Percentiles rank a stretch among this genome's conserved stretches.
These are phyloP conservation scores for Isoetes taiwanensis DNA, from an alignment of 75 land plant species.

Conservation along the genomic window DNA sequence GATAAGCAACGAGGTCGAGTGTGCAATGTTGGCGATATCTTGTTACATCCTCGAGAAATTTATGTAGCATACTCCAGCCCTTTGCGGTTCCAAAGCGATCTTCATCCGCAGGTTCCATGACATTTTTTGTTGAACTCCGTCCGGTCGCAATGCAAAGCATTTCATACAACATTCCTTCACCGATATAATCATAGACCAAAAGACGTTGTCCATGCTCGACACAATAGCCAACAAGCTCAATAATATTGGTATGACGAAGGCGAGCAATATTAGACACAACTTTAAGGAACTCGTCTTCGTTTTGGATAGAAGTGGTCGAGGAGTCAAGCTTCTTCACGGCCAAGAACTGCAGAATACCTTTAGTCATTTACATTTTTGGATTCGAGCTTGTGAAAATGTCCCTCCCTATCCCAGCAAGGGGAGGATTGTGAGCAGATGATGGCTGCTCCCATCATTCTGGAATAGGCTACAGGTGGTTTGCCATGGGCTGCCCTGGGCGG, in stretches of 20 bases:
- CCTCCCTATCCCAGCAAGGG: no score
- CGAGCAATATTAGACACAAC: neutral
- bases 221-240: slow-evolving; percentile 5
- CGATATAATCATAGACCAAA: neutral
- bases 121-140: neutral
- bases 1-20: neutral
- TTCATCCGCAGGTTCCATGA: slow-evolving; percentile 3
- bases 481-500: no score
- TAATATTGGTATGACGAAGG: neutral
- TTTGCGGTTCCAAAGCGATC: neutral
- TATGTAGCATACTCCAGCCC: no score
- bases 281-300: neutral
- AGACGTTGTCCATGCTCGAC: neutral
- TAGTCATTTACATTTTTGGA: no score
- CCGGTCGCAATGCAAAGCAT: neutral
- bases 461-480: no score
- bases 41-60: no score
- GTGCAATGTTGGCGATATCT: neutral
- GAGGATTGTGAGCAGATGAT: no score
- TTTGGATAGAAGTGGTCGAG: neutral
- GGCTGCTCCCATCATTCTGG: no score
- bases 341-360: no score
- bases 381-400: no score
- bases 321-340: slow-evolving; percentile 3
- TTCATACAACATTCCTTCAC: neutral